These are phyloP conservation scores for Lentinula sp. DNA, from an alignment of 768 basidiomycete species.

Conservation along the genomic window DNA sequence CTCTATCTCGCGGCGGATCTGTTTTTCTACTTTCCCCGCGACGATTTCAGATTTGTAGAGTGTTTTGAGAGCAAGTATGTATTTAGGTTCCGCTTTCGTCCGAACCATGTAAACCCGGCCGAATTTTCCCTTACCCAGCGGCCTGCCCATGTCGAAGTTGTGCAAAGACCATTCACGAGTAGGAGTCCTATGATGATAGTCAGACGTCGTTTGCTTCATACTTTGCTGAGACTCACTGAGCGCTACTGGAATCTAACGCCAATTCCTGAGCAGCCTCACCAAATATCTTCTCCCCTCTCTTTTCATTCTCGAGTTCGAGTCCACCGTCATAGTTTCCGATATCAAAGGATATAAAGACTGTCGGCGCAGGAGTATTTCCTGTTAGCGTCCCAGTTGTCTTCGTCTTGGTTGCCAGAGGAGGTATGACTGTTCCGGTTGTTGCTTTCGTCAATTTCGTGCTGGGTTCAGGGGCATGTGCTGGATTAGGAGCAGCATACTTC, in stretches of 20 bases:
- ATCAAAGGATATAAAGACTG: slow-evolving; percentile 41
- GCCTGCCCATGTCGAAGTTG: slow-evolving; percentile 90
- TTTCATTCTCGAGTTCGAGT: slow-evolving; percentile 84
- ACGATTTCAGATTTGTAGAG: slow-evolving; percentile 97
- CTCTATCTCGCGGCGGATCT: slow-evolving; percentile 95
- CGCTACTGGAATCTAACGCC: slow-evolving; percentile 79
- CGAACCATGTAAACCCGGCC: slow-evolving; percentile 98
- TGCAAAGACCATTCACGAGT: slow-evolving; percentile 83
- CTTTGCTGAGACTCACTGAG: slow-evolving; percentile 37
- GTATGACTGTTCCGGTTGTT: slow-evolving; percentile 16
- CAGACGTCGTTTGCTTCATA: not conserved
- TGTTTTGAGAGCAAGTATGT: slow-evolving; percentile 95
- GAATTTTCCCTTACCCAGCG: slow-evolving; percentile 98
- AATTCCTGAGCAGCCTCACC: slow-evolving; percentile 78
- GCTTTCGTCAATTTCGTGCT: slow-evolving; percentile 19
- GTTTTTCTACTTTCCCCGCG: slow-evolving; percentile 88
- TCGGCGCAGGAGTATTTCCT: slow-evolving; percentile 14
- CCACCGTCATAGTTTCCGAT: slow-evolving; percentile 96
- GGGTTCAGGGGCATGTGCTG: slow-evolving; percentile 24
- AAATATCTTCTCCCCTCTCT: slow-evolving; percentile 64
- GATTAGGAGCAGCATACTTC: slow-evolving; percentile 68
- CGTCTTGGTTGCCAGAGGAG: not conserved
- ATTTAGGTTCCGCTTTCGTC: slow-evolving; percentile 81
- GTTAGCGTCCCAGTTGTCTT: slow-evolving; percentile 30
- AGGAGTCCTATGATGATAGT: slow-evolving; percentile 42